Conservation (phyloP, 768 basidiomycete species). For the Flagelloscypha sp. region DNA sequence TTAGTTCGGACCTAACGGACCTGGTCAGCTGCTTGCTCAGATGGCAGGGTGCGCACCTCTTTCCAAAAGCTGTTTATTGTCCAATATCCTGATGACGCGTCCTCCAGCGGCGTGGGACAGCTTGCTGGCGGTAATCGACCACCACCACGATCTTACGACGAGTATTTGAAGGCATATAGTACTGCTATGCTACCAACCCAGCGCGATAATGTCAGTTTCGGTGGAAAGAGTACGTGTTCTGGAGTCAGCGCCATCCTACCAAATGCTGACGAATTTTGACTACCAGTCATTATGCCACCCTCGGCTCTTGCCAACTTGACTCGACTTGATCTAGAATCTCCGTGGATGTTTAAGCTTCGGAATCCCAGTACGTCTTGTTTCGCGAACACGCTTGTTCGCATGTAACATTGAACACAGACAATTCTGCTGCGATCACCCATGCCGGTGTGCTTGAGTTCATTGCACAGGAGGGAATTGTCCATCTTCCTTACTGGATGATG, state of each 20-base stretch:
- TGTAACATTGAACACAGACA: no score
- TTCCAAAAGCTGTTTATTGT: constrained; percentile 28
- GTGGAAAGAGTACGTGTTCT: constrained; percentile 90
- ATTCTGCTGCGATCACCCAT: constrained; percentile 80
- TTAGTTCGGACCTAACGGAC: constrained; percentile 40
- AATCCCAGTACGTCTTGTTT: no score
- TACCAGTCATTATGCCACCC: constrained; percentile 91
- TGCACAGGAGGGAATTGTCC: constrained; percentile 90
- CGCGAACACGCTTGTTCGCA: no score
- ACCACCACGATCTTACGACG: constrained; percentile 73
- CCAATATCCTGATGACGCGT: background rate
- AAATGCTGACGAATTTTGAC: constrained; percentile 6
- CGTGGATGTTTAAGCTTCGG: constrained; percentile 95
- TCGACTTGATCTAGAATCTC: constrained; percentile 77
- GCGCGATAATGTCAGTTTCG: constrained; percentile 88
- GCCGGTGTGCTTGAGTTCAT: constrained; percentile 99
- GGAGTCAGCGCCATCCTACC: constrained; percentile 15
- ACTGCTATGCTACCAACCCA: constrained; percentile 87
- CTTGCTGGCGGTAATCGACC: constrained; percentile 1
- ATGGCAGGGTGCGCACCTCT: constrained; percentile 62
- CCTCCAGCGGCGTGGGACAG: background rate
- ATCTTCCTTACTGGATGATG: constrained; percentile 99
- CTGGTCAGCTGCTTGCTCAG: constrained; percentile 57
- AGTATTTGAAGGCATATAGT: constrained; percentile 91
- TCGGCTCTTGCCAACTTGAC: constrained; percentile 88